Evolutionary conservation across 176 grass and related monocot genomes (phyloP).

Genomic region (Triticum urartu): DNA sequence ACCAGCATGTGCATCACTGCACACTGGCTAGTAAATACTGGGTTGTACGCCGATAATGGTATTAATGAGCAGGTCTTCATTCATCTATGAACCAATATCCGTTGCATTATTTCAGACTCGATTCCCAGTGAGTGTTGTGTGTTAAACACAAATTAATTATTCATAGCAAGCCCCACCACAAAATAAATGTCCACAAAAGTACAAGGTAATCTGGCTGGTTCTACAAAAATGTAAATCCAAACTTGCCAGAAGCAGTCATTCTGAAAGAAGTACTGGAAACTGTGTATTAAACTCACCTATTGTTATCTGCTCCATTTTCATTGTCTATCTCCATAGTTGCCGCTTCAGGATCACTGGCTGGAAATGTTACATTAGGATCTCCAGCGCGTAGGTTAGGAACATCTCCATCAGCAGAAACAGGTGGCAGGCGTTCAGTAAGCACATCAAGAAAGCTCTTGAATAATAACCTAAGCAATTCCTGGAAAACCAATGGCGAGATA

Average conservation of each 20-base stretch:
- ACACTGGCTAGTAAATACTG: not conserved
- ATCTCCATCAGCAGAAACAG: constrained; percentile 78
- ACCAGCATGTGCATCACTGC: not conserved
- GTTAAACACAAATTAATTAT: constrained; percentile 1
- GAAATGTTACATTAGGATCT: constrained; percentile 37
- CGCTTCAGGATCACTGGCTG: constrained; percentile 41
- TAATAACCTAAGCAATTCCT: constrained; percentile 70
- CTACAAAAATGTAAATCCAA: not conserved
- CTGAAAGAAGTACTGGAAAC: not conserved
- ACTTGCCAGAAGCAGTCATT: not conserved
- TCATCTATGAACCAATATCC: constrained; percentile 18
- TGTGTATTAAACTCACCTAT: constrained; percentile 49
- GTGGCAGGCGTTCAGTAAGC: constrained; percentile 72
- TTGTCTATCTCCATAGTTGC: constrained; percentile 83
- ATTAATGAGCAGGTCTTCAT: not conserved
- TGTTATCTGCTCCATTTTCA: constrained; percentile 62
- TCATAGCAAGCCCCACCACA: not conserved
- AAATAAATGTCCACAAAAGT: not conserved
- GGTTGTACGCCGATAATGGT: not conserved
- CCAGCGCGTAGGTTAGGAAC: constrained; percentile 68
- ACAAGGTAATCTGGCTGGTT: not conserved
- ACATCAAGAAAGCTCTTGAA: constrained; percentile 82
- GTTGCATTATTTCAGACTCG: not conserved
- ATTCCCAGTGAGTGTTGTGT: not conserved
- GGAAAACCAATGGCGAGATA: constrained; percentile 20